Evolutionary conservation across 2,329 filamentous ascomycete genomes (phyloP), one percentile per base, ranked within the genome.

Genomic region (Lecanicillium sp.): DNA sequence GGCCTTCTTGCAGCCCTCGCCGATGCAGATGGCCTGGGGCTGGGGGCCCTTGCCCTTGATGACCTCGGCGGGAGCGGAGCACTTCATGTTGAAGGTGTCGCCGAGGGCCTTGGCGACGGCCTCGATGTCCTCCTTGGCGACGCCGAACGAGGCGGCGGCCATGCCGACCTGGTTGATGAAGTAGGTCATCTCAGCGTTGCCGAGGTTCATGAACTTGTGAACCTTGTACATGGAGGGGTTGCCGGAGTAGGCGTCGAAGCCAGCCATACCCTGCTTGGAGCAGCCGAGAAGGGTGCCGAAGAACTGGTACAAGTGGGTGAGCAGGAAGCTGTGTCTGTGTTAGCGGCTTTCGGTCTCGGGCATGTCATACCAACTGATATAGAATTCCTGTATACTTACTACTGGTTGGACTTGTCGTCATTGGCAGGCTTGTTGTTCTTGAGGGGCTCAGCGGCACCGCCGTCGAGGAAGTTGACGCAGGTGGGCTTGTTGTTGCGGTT

Each of bases 271-370:
- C 60, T 75, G 71, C 58, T 63, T 52, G 44, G 72, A 70, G 67
- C 78, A 83, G 55, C 74, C 75, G 33, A 82, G 70, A 19, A 83
- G 69, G 20, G 66, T 66, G 43, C 77, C 79, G 58, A 83, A 83
- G 69, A 75, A 83, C 54, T 76, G 62, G 65, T 83, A 83, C 30
- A 83, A 66, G 57, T 83, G 79, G 37, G 76, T 82, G 52, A 83
- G 62, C 48, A 83, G 74, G 52, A 69, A 69, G 61, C 75, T 78
- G 50, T 3, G 20, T 14, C 9, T 29, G 42, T 15, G 29, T 36
- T 7, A 47, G 37, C 6, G 6, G 10, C 2, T n/a, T 32, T n/a
- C 17, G 32, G 17, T 11, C 17, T 26, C 12, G 12, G 20, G 15
- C 14, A 23, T n/a, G 17, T 24, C 12, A 7, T 21, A 23, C 17